Evolutionary conservation across 1,139 yeast genomes (phyloP).

Genomic region (Suhomyces panamericanus): DNA sequence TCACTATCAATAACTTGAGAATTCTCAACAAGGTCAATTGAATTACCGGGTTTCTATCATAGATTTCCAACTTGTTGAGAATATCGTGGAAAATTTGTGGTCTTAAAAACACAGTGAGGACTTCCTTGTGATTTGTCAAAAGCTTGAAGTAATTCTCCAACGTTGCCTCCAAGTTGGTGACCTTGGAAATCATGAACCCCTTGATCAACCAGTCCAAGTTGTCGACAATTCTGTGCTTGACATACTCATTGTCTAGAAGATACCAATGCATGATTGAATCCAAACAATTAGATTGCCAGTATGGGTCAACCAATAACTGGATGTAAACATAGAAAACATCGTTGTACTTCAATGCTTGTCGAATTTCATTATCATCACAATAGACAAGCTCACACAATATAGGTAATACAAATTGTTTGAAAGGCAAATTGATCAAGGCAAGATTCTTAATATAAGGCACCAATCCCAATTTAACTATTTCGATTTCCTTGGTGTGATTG

Average conservation of each 20-base stretch:
- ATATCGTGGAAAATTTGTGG: constrained; percentile 32
- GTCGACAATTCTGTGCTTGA: constrained; percentile 27
- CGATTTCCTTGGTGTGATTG: constrained; percentile 52
- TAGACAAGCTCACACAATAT: constrained; percentile 63
- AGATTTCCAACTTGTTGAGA: constrained; percentile 27
- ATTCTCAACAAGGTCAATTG: constrained; percentile 39
- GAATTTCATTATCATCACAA: constrained; percentile 39
- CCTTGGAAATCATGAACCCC: constrained; percentile 42
- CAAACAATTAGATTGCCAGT: constrained; percentile 70
- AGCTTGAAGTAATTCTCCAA: constrained; percentile 42
- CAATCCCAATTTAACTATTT: constrained; percentile 54
- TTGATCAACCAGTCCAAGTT: constrained; percentile 36
- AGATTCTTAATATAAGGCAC: constrained; percentile 52
- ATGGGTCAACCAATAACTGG: constrained; percentile 54
- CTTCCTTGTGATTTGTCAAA: constrained; percentile 21
- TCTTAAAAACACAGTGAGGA: constrained; percentile 29
- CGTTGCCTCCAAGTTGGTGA: constrained; percentile 43
- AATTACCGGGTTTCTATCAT: constrained; percentile 38
- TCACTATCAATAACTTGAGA: constrained; percentile 25
- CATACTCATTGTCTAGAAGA: constrained; percentile 27
- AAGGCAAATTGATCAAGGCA: constrained; percentile 48
- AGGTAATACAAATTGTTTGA: constrained; percentile 63
- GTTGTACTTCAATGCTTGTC: constrained; percentile 37
- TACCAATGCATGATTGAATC: constrained; percentile 54
- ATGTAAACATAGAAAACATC: constrained; percentile 50